Base-by-base conservation (phyloP, 2,329 filamentous ascomycete genomes). In the Cryphonectria nitschkei region DNA sequence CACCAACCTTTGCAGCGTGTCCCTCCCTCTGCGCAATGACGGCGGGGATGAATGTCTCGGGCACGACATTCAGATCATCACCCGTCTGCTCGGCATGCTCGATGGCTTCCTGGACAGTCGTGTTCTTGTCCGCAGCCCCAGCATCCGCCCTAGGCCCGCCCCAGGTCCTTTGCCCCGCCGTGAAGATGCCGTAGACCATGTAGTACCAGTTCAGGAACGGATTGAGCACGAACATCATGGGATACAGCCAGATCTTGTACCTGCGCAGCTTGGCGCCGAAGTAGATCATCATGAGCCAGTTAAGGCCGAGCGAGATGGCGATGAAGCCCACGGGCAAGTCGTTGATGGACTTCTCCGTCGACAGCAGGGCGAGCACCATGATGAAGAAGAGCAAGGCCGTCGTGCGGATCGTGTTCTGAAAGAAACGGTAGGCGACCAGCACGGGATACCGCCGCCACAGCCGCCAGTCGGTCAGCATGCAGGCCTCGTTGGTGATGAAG, bases 131-230 rank as follows among this genome's bases (percentile, higher is more conserved):
- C 3, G 95, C 95, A 56, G 90, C 86, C 41, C 92, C 93, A 0
- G 95, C 95, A 80, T 98, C 95, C 1, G 94, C 94, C 76, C 95
- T 89, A 14, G 95, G 96, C 0, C 95, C 95, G 75, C 95, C 95
- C 95, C 96, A 99, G 1, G 95, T 98, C 74, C 95, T 88, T 79
- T 97, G 94, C 29, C 95, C 94, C 41, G 95, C 94, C 0, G 95
- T 98, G 81, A 97, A 96, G 75, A 97, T 97, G 61, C 94, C 95
- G 80, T 98, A 97, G 2, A 97, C 92, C 92, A 98, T 97, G 83
- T 98, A 98, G 71, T 94, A 88, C 95, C 95, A 98, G 81, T 98
- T 98, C 86, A 98, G 95, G 78, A 98, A 97, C 0, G 96, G 95
- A 78, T 98, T 98, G 74, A 98, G 81, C 63, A 97, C 82, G 79